phyloP scores from a whole-genome alignment of 2,329 filamentous ascomycete genomes.

The Nothophoma quercina region DNA sequence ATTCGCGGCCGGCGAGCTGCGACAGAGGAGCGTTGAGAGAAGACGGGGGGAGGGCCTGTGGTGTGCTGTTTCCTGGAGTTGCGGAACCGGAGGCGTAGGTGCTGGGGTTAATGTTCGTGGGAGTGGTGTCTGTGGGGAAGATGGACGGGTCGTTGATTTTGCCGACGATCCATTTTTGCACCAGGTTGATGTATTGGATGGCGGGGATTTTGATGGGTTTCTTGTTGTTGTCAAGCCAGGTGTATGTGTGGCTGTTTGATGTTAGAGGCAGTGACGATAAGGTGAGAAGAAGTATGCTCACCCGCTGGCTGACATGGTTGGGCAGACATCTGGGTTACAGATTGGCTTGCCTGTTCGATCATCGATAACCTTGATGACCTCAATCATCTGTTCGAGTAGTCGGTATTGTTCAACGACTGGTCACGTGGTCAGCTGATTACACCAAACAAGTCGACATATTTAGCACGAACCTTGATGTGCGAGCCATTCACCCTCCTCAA shows the following conservation, averaged over 20 bases:
- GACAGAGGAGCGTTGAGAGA: slow-evolving; percentile 64
- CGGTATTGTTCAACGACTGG: slow-evolving; percentile 92
- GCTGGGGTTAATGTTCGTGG: slow-evolving; percentile 70
- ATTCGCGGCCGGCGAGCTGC: slow-evolving; percentile 72
- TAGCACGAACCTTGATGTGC: slow-evolving; percentile 79
- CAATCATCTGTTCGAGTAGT: slow-evolving; percentile 86
- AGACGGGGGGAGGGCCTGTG: slow-evolving; percentile 56
- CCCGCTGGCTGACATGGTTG: slow-evolving; percentile 93
- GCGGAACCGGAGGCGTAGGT: slow-evolving; percentile 64
- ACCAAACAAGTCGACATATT: slow-evolving; percentile 2
- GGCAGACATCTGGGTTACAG: slow-evolving; percentile 84
- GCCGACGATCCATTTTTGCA: slow-evolving; percentile 96
- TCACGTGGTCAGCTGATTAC: slow-evolving; percentile 34
- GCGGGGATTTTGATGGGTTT: slow-evolving; percentile 92
- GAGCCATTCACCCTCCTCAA: slow-evolving; percentile 94
- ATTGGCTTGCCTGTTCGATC: slow-evolving; percentile 75
- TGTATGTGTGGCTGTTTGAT: slow-evolving; percentile 78
- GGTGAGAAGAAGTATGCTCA: slow-evolving; percentile 60
- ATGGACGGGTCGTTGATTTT: slow-evolving; percentile 91
- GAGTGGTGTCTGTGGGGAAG: slow-evolving; percentile 85
- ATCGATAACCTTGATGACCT: slow-evolving; percentile 86
- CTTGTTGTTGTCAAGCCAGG: slow-evolving; percentile 88
- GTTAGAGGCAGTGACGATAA: slow-evolving; percentile 13
- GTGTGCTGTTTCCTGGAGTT: slow-evolving; percentile 50
- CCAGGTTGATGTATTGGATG: slow-evolving; percentile 90